Conservation (phyloP, 2,329 filamentous ascomycete genomes). For the Massarina eburnea region DNA sequence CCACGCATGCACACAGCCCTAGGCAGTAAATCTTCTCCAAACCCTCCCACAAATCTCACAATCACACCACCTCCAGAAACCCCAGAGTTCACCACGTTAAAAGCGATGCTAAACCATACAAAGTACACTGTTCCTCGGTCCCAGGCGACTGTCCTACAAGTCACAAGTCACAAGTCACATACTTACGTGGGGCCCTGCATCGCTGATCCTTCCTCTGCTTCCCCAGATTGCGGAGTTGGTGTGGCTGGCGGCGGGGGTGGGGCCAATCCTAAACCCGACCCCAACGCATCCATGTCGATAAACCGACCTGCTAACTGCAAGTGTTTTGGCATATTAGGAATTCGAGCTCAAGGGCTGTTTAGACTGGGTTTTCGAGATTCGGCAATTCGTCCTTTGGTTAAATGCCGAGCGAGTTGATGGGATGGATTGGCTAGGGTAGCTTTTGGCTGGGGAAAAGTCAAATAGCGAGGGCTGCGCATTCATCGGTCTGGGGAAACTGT, state of each 20-base stretch:
- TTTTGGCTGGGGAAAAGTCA: not conserved
- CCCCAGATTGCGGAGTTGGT: not conserved
- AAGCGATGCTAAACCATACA: too few species aligned
- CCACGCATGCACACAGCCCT: too few species aligned
- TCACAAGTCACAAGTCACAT: too few species aligned
- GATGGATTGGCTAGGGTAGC: not conserved
- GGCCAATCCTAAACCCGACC: not conserved
- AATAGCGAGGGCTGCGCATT: not conserved
- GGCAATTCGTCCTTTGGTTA: slow-evolving; percentile 12
- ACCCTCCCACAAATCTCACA: too few species aligned
- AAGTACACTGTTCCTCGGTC: too few species aligned
- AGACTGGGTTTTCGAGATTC: not conserved
- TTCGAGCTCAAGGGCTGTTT: not conserved
- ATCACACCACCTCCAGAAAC: too few species aligned
- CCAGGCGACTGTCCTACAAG: too few species aligned
- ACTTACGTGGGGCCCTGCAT: not conserved
- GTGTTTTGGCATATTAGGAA: not conserved
- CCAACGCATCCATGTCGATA: not conserved
- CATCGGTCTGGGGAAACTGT: not conserved
- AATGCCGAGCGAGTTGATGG: slow-evolving; percentile 7
- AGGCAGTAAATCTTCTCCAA: too few species aligned
- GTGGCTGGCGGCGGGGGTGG: not conserved
- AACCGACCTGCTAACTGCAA: not conserved
- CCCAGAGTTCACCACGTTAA: too few species aligned
- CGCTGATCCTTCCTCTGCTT: too few species aligned